A percentile compares a stretch with the other conserved stretches of the same genome.
phyloP scores from a whole-genome alignment of 208 protist genomes.

The Phytomonas serpens region DNA sequence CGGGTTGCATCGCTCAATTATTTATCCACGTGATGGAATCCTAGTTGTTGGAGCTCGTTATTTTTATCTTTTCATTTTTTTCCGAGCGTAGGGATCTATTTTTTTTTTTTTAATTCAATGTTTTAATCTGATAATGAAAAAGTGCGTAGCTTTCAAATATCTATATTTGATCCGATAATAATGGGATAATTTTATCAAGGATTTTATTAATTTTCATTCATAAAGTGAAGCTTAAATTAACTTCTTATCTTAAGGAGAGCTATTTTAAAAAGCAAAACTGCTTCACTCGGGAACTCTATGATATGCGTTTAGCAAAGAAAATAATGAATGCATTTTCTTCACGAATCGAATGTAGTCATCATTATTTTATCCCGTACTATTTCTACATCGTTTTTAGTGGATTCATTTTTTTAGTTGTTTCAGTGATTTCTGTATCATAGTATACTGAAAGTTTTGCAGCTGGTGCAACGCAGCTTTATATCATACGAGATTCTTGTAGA shows the following conservation, averaged over 20 bases:
- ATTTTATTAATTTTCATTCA: not conserved
- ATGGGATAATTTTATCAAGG: not conserved
- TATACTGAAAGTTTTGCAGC: not conserved
- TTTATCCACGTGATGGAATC: not conserved
- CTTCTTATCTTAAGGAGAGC: not conserved
- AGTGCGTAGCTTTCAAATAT: not conserved
- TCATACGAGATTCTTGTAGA: constrained; percentile 12
- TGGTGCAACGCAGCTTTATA: not conserved
- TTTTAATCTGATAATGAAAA: not conserved
- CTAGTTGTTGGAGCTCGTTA: not conserved
- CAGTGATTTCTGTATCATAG: not conserved
- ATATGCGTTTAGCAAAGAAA: not conserved
- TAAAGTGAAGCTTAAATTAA: constrained; percentile 4
- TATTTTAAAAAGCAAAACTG: not conserved
- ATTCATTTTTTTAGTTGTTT: not conserved
- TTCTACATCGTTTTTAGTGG: no score
- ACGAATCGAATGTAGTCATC: not conserved
- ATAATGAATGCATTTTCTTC: not conserved
- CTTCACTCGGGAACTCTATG: not conserved
- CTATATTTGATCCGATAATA: not conserved
- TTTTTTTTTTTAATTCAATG: not conserved
- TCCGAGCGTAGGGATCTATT: not conserved
- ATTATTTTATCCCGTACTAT: not conserved
- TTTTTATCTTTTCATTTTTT: not conserved
- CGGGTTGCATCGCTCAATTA: not conserved